A percentile compares a stretch with the other conserved stretches of the same genome.
Evolutionary conservation across 2,329 filamentous ascomycete species (phyloP).

Genomic region (Nigrospora osmanthi): DNA sequence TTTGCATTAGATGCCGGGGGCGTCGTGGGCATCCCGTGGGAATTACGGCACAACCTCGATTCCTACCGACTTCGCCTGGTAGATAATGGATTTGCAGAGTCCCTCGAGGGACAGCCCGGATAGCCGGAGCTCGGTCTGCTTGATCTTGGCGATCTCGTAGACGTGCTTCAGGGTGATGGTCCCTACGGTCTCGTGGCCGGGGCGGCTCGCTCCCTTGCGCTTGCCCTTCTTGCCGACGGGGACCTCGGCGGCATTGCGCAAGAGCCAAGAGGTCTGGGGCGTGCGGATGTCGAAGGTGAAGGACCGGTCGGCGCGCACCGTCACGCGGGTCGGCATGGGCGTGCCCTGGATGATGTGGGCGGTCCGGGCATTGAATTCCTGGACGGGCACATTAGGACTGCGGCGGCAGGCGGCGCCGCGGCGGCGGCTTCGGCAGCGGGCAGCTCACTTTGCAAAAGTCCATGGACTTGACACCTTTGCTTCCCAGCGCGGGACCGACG

Average conservation of each 20-base stretch:
- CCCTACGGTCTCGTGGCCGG: conserved; percentile 72
- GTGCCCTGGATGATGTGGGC: conserved; percentile 75
- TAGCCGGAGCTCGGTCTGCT: conserved; percentile 68
- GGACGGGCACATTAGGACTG: conserved; percentile 9
- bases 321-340: conserved; percentile 84
- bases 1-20: background rate
- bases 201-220: conserved; percentile 67
- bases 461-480: conserved; percentile 98
- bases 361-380: conserved; percentile 98
- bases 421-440: background rate
- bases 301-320: conserved; percentile 83
- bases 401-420: too few relatives aligned
- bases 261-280: conserved; percentile 84
- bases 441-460: conserved; percentile 88
- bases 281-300: conserved; percentile 93
- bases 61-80: conserved; percentile 68
- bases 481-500: conserved; percentile 91
- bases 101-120: conserved; percentile 65
- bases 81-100: conserved; percentile 66
- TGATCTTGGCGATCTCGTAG: conserved; percentile 96
- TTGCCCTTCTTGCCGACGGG: conserved; percentile 66
- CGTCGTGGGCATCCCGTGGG: background rate
- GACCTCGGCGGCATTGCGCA: conserved; percentile 76
- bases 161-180: conserved; percentile 89
- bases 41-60: conserved; percentile 58